Base-by-base conservation (phyloP, 2,329 filamentous ascomycete species). In the Monosporascus sp. region DNA sequence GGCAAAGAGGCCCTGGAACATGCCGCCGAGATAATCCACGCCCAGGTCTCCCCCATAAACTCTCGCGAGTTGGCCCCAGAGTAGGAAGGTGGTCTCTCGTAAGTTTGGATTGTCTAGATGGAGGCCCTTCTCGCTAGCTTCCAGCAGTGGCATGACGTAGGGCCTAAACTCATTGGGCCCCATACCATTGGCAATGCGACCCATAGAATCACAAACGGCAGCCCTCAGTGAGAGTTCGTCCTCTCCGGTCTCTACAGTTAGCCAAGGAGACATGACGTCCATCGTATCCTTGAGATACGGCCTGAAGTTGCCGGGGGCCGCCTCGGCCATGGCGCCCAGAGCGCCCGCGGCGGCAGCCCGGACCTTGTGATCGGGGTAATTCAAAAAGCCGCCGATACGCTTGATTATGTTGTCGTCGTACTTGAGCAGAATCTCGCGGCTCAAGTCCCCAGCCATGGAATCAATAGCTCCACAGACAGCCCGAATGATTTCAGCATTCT, bases 271-370 rank as follows among this genome's bases (percentile, higher is more conserved):
- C 53, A 97, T 84, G n/a, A 88, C 85, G 58, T 88, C 82, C 91
- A 99, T 97, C 27, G 90, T 92, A 59, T 88, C 81, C 64, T 91
- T 84, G 69, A 97, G 96, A 79, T 89, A 97, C n/a, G 92, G 90
- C 63, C 88, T 76, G 78, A 97, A 99, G 16, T 83, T 84, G 57
- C 86, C 82, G 66, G 90, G 89, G 53, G 94, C 85, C 51, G 92
- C 90, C 16, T 87, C 87, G 34, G 94, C 94, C 61, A 97, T 90
- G 43, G 93, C 92, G 53, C 94, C 93, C 45, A 97, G 83, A 49
- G 93, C 94, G 62, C 90, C 89, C 55, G 93, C 90, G 51, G 93
- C 90, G 48, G 91, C 86, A 63, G 88, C 87, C 81, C 96, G 96
- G 72, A 96, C 87, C 71, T 90, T 92, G 71, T 86, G 86, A 68